Evolutionary conservation across 2,329 filamentous ascomycete species (phyloP), one percentile per base, ranked within the genome.

Genomic region (Calycina marina): DNA sequence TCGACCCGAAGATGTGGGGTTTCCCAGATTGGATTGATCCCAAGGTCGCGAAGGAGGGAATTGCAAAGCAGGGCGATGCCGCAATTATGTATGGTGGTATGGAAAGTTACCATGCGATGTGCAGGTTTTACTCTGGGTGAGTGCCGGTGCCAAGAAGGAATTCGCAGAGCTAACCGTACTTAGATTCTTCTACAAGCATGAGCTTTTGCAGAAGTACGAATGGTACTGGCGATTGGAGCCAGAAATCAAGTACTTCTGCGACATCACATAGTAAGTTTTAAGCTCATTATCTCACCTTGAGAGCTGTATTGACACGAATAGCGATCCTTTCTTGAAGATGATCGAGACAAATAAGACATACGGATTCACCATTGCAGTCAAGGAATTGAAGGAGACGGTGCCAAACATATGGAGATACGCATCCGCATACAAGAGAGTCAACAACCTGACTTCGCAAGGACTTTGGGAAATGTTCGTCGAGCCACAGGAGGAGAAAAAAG

Each of bases 171-270:
- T 49, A 36, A 47, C 44, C 28, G 25, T 13, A 12, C 18, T 15
- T 24, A 77, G 84, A 26, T 90, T 92, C 60, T 98, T 98, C 61
- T 98, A 90, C 66, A 93, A 94, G 57, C 90, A 98, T 54, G 80
- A 86, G 42, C 71, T 96, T 18, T 70, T 98, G 28, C 72, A 81
- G 53, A 96, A 96, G 59, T 98, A 96, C 60, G 85, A 96, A 54
- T 98, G 90, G 90, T 98, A 98, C 65, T 98, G 90, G 90, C 84
- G 90, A 42, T 65, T 98, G 48, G 90, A 98, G 67, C 90, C 90
- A 43, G 90, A 98, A 60, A 96, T 98, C 71, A 94, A 88, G 62
- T 98, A 96, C 63, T 98, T 98, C 63, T 98, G 90, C 59, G 90
- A 98, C 55, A 96, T 98, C 46, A 98, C 90, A 43, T 98, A 98